Conservation (phyloP, 768 basidiomycete genomes). For the Naganishia kalamii region DNA sequence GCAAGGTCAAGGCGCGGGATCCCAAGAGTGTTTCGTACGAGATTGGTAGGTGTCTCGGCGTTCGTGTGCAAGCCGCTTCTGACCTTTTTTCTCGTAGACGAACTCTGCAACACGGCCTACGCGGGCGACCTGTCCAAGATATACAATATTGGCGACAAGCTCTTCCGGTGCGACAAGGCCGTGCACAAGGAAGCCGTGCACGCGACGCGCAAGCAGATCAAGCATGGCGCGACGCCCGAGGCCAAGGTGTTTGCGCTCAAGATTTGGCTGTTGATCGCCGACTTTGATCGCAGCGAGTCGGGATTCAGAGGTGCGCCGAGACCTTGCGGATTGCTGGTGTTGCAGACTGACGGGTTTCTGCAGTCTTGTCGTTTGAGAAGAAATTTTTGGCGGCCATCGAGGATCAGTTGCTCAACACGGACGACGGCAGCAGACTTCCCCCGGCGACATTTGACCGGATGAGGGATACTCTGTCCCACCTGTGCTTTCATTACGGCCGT, state of each 20-base stretch:
- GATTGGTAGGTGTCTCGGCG: not conserved
- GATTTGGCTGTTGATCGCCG: constrained; percentile 83
- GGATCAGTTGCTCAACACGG: constrained; percentile 53
- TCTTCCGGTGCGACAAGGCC: constrained; percentile 57
- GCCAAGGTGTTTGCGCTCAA: constrained; percentile 31
- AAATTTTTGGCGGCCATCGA: constrained; percentile 77
- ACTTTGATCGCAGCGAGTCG: constrained; percentile 60
- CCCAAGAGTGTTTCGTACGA: not conserved
- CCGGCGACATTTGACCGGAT: constrained; percentile 77
- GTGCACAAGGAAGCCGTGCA: constrained; percentile 78
- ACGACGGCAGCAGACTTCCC: constrained; percentile 54
- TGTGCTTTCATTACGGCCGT: constrained; percentile 61
- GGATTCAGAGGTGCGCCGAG: constrained; percentile 54
- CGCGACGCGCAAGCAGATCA: constrained; percentile 77
- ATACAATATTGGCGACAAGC: constrained; percentile 77
- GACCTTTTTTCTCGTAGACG: not conserved
- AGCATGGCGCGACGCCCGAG: constrained; percentile 46
- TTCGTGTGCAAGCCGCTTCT: not conserved
- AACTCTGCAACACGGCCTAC: constrained; percentile 12
- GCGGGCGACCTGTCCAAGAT: constrained; percentile 46
- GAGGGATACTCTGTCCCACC: constrained; percentile 72
- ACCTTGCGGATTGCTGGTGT: not conserved
- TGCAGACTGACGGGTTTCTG: constrained; percentile 4
- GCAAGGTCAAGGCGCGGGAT: constrained; percentile 13
- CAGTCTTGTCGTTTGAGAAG: constrained; percentile 53